These are phyloP conservation scores for Cystobasidium pallidum DNA, from an alignment of 1,284 basidiomycete species.

Conservation along the genomic window DNA sequence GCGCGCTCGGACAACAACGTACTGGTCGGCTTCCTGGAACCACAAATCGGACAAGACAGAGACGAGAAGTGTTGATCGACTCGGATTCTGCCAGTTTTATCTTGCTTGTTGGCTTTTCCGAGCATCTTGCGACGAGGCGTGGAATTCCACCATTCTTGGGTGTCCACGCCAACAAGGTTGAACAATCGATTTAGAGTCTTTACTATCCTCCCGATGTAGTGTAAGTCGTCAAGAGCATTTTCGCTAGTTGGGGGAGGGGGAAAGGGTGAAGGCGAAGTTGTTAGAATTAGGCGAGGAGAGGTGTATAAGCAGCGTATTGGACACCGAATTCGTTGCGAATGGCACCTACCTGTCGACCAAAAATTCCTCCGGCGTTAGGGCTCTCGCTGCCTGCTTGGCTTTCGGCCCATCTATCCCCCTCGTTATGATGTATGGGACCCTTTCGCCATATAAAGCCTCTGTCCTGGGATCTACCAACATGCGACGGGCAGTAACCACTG, in stretches of 20 bases:
- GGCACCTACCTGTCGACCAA: constrained; percentile 68
- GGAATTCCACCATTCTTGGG: constrained; percentile 82
- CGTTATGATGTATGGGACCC: constrained; percentile 86
- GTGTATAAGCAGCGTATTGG: too few relatives aligned
- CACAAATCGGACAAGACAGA: constrained; percentile 51
- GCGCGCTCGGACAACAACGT: constrained; percentile 8
- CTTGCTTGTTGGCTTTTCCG: constrained; percentile 41
- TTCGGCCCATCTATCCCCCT: constrained; percentile 59
- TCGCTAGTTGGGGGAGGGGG: constrained; percentile 58
- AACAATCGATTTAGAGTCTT: constrained; percentile 88
- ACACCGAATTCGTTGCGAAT: not conserved
- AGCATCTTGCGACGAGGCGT: constrained; percentile 68
- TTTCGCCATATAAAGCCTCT: constrained; percentile 89
- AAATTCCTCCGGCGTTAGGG: constrained; percentile 76
- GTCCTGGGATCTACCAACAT: constrained; percentile 75
- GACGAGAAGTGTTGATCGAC: constrained; percentile 38
- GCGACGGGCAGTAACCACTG: constrained; percentile 76
- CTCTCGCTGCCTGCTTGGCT: constrained; percentile 74
- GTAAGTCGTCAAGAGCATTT: constrained; percentile 75
- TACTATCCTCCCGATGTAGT: constrained; percentile 87
- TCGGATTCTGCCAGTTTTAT: constrained; percentile 16
- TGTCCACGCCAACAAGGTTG: constrained; percentile 87
- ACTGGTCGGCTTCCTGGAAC: constrained; percentile 26
- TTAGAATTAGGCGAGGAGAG: too few relatives aligned
- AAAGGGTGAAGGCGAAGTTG: too few relatives aligned